phyloP scores from a whole-genome alignment of 2,329 filamentous ascomycete genomes.

The Ascochyta viciae-villosae region DNA sequence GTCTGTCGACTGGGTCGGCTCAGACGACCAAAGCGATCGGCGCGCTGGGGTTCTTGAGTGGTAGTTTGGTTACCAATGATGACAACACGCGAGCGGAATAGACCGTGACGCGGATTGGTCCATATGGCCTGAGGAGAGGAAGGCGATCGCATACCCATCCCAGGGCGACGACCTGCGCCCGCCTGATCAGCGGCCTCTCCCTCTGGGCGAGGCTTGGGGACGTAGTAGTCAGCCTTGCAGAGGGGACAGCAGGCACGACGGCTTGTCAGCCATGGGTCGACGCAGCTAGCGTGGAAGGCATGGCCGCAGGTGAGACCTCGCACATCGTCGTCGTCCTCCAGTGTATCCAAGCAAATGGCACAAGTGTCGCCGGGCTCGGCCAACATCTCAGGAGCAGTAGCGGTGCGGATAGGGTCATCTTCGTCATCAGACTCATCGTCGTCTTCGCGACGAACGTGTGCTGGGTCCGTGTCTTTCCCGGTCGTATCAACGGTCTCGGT shows the following conservation, averaged over 20 bases:
- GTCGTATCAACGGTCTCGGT: constrained; percentile 35
- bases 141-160: constrained; percentile 40
- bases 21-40: constrained; percentile 33
- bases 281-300: constrained; percentile 93
- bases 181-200: constrained; percentile 49
- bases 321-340: constrained; percentile 95
- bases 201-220: constrained; percentile 83
- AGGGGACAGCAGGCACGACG: constrained; percentile 94
- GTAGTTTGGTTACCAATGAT: constrained; percentile 25
- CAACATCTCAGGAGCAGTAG: constrained; percentile 80
- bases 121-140: constrained; percentile 43
- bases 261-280: constrained; percentile 96
- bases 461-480: constrained; percentile 27
- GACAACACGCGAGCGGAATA: constrained; percentile 43
- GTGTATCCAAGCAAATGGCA: constrained; percentile 91
- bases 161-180: constrained; percentile 37
- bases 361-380: constrained; percentile 88
- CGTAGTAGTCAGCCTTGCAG: constrained; percentile 97
- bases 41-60: constrained; percentile 17
- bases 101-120: constrained; percentile 41
- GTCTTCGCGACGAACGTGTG: constrained; percentile 35
- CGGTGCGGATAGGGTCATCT: constrained; percentile 79
- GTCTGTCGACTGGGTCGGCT: constrained; percentile 35
- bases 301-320: constrained; percentile 96
- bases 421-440: constrained; percentile 74